Conservation (phyloP, 2,329 filamentous ascomycete species). For the Colletotrichum higginsianum region DNA sequence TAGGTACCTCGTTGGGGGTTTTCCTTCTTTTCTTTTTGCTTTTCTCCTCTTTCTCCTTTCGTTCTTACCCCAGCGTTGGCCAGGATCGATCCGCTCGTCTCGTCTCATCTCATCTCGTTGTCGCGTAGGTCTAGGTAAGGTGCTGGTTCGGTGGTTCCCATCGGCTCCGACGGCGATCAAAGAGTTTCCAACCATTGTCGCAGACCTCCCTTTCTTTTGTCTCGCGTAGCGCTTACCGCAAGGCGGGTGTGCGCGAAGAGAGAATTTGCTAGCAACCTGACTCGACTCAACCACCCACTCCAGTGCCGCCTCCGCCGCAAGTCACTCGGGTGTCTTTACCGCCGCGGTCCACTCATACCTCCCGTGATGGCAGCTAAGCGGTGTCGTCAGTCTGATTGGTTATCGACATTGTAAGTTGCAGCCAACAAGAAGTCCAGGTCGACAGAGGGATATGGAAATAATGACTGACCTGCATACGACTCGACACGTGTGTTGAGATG, state of each 20-base stretch:
- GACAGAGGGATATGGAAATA: constrained; percentile 18
- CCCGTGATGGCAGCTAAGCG: constrained; percentile 30
- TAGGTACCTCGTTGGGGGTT: no score
- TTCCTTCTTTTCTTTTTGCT: no score
- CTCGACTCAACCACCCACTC: constrained; percentile 24
- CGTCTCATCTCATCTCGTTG: constrained; percentile 28
- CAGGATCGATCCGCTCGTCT: constrained; percentile 38
- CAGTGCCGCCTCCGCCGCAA: constrained; percentile 11
- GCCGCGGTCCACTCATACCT: constrained; percentile 35
- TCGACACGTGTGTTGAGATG: constrained; percentile 39
- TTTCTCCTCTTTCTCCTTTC: no score
- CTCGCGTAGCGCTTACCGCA: constrained; percentile 39
- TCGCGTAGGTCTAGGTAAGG: constrained; percentile 25
- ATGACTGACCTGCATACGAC: constrained; percentile 28
- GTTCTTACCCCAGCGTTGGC: constrained; percentile 38
- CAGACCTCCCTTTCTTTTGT: constrained; percentile 13
- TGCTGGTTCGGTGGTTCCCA: constrained; percentile 18
- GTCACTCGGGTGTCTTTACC: constrained; percentile 41
- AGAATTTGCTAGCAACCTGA: constrained; percentile 20
- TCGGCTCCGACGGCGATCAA: constrained; percentile 38
- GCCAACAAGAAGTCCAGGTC: constrained; percentile 35
- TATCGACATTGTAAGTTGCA: constrained; percentile 5
- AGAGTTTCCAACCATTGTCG: constrained; percentile 14
- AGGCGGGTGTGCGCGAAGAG: constrained; percentile 31
- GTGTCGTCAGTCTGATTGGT: constrained; percentile 35